These are phyloP conservation scores for Primulina eburnea DNA, from an alignment of 257 asterid species.

Conservation along the genomic window DNA sequence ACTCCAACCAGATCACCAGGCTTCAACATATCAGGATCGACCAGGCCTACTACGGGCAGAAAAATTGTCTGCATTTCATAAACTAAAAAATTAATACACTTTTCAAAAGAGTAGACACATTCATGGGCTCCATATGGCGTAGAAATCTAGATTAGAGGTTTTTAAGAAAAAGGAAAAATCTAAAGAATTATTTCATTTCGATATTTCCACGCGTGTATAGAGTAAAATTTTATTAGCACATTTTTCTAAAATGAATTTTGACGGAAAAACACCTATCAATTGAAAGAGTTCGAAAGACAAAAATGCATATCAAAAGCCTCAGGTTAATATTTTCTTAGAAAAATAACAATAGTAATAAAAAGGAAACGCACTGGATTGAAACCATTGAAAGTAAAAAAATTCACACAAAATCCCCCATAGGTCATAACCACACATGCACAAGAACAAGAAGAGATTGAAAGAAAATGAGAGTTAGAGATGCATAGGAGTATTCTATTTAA, in stretches of 20 bases:
- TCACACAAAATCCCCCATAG: too few relatives aligned
- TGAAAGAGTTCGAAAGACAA: background rate
- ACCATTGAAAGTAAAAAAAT: background rate
- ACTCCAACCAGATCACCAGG: conserved; percentile 99
- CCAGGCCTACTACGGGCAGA: conserved; percentile 93
- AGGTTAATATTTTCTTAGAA: too few relatives aligned
- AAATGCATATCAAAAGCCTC: too few relatives aligned
- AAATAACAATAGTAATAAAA: too few relatives aligned
- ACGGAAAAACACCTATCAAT: too few relatives aligned
- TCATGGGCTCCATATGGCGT: conserved; percentile 1
- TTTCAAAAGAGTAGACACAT: background rate
- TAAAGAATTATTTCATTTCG: background rate
- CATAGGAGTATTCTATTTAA: conserved; percentile 28
- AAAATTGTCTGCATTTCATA: conserved; percentile 73
- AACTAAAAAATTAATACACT: background rate
- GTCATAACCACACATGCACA: background rate
- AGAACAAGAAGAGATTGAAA: background rate
- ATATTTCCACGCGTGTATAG: background rate
- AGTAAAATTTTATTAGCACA: too few relatives aligned
- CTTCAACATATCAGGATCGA: conserved; percentile 89
- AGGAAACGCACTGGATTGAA: too few relatives aligned
- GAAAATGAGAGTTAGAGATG: background rate
- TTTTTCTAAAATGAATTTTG: too few relatives aligned
- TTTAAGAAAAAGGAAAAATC: background rate
- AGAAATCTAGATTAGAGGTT: conserved; percentile 1